A percentile compares a stretch with the other conserved stretches of the same genome.
These are phyloP conservation scores for Strigomonas culicis DNA, from an alignment of 208 protist species.

Conservation along the genomic window DNA sequence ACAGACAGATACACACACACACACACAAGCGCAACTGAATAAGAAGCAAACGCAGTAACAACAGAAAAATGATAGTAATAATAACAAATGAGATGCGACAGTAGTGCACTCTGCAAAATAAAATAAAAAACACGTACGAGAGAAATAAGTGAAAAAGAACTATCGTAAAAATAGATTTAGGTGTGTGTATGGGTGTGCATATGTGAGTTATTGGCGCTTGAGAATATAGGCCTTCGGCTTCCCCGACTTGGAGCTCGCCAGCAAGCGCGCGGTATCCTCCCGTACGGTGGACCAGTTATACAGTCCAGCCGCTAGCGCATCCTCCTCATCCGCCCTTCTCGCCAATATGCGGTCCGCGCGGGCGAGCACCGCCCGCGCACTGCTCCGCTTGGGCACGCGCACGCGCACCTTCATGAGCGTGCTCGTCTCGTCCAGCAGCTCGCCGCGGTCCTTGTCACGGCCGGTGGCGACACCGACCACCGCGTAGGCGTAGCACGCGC, in stretches of 20 bases:
- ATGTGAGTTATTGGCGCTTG: slow-evolving; percentile 4
- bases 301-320: no score
- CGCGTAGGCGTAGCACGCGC: background rate
- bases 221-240: slow-evolving; percentile 35
- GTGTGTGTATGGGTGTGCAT: slow-evolving; percentile 6
- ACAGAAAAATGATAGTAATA: background rate
- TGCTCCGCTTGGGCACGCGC: slow-evolving; percentile 10
- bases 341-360: slow-evolving; percentile 4
- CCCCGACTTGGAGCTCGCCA: slow-evolving; percentile 24
- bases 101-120: background rate
- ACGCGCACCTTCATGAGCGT: slow-evolving; percentile 15
- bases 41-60: slow-evolving; percentile 3
- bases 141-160: slow-evolving; percentile 13
- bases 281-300: slow-evolving; percentile 28
- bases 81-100: background rate
- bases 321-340: no score
- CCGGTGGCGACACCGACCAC: background rate
- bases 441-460: background rate
- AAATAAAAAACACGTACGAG: slow-evolving; percentile 1
- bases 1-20: background rate
- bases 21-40: background rate
- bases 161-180: background rate
- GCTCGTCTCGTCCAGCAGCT: background rate
- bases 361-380: slow-evolving; percentile 11
- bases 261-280: slow-evolving; percentile 35